phyloP scores from a whole-genome alignment of 306 rosid species.

The Quercus robur region DNA sequence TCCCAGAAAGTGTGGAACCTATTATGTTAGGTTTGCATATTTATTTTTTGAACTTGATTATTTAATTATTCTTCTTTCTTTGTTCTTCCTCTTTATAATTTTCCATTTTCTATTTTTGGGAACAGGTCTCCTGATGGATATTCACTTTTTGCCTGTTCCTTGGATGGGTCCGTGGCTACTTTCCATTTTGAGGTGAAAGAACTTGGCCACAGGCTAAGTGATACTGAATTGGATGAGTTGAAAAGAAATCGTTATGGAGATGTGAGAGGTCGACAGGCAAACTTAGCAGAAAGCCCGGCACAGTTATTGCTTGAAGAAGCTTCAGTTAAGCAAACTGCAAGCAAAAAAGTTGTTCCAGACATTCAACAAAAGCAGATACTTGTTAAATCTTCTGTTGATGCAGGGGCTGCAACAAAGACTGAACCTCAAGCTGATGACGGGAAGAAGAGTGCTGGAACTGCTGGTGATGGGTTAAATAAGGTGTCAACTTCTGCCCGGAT shows the following conservation, averaged over 20 bases:
- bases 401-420: conserved; percentile 39
- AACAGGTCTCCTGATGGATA: conserved; percentile 99
- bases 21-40: neutral
- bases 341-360: conserved; percentile 61
- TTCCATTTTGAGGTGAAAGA: conserved; percentile 89
- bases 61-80: neutral
- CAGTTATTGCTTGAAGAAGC: conserved; percentile 94
- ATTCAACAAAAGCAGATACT: conserved; percentile 54
- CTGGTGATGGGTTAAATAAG: conserved; percentile 54
- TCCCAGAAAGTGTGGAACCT: conserved; percentile 2
- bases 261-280: conserved; percentile 81
- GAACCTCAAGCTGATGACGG: conserved; percentile 57
- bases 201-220: conserved; percentile 80
- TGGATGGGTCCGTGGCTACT: conserved; percentile 92
- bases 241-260: conserved; percentile 93
- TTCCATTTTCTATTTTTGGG: conserved; percentile 20
- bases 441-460: conserved; percentile 54
- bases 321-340: conserved; percentile 64
- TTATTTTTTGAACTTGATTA: neutral
- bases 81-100: conserved; percentile 2
- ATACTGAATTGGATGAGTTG: conserved; percentile 82
- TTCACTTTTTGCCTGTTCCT: conserved; percentile 92
- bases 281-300: conserved; percentile 91
- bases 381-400: conserved; percentile 47
- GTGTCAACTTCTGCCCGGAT: conserved; percentile 52